Percentiles rank a stretch among this genome's conserved stretches.
phyloP scores from a whole-genome alignment of 805 yeast species.

The Tetrapisispora namnaoensis region DNA sequence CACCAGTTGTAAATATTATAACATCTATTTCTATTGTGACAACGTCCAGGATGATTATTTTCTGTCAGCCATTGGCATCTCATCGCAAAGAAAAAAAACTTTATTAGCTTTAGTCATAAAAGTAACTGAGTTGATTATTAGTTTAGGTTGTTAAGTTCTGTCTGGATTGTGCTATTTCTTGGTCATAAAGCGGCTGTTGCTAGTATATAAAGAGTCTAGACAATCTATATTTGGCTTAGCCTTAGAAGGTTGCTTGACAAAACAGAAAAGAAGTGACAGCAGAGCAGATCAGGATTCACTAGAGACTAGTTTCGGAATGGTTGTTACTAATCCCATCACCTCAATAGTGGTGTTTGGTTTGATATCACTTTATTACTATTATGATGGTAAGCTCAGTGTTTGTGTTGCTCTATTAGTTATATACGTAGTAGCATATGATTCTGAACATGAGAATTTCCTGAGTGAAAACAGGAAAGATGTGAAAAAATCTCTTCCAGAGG shows the following conservation, averaged over 20 bases:
- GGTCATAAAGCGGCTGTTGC: too few species aligned
- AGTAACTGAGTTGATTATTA: too few species aligned
- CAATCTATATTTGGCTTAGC: too few species aligned
- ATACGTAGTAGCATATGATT: constrained; percentile 15
- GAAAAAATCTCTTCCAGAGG: background rate
- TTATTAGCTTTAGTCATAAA: background rate
- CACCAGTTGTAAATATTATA: too few species aligned
- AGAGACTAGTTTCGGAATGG: constrained; percentile 1
- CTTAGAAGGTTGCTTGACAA: background rate
- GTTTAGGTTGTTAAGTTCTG: too few species aligned
- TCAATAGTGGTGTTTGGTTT: constrained; percentile 4
- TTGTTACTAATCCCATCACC: background rate
- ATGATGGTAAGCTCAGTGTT: constrained; percentile 33
- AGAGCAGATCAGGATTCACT: background rate
- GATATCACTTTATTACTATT: constrained; percentile 12
- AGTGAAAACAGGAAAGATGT: background rate
- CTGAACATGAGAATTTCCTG: constrained; percentile 2
- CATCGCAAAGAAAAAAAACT: background rate
- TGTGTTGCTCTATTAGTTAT: constrained; percentile 23
- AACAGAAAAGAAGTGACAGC: background rate
- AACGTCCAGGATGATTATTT: too few species aligned
- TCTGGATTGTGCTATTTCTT: too few species aligned
- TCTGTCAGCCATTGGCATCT: background rate
- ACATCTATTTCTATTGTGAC: background rate
- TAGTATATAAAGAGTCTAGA: too few species aligned